Evolutionary conservation across 345 rosid species (phyloP).

Genomic region (Salix purpurea): DNA sequence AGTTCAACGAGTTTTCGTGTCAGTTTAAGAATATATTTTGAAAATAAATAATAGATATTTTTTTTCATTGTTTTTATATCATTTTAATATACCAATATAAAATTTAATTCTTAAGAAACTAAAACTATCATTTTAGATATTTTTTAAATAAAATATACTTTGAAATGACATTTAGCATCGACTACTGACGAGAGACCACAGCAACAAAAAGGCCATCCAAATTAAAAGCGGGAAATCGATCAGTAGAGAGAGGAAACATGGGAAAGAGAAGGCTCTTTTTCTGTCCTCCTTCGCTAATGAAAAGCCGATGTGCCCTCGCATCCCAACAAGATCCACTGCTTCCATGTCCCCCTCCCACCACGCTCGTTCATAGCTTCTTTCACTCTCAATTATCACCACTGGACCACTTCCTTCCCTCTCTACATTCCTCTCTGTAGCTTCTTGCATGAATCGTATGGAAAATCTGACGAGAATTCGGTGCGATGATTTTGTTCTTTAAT

Average conservation of each 20-base stretch:
- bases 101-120: too few relatives aligned
- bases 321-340: conserved; percentile 57
- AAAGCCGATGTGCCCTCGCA: conserved; percentile 49
- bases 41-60: too few relatives aligned
- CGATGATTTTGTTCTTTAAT: not conserved
- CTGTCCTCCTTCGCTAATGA: not conserved
- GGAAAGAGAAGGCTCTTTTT: not conserved
- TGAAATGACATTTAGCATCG: too few relatives aligned
- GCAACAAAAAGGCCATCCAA: too few relatives aligned
- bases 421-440: not conserved
- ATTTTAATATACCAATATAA: too few relatives aligned
- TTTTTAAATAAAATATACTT: too few relatives aligned
- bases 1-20: too few relatives aligned
- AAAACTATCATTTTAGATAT: too few relatives aligned
- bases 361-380: conserved; percentile 24
- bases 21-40: too few relatives aligned
- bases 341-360: conserved; percentile 38
- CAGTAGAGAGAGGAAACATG: not conserved
- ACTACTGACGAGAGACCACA: not conserved
- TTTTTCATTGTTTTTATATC: too few relatives aligned
- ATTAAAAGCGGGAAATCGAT: not conserved
- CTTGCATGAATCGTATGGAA: not conserved
- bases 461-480: not conserved
- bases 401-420: conserved; percentile 4
- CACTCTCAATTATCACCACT: conserved; percentile 24